Base-by-base conservation (phyloP, 2,329 filamentous ascomycete species). In the Emergomyces africanus region DNA sequence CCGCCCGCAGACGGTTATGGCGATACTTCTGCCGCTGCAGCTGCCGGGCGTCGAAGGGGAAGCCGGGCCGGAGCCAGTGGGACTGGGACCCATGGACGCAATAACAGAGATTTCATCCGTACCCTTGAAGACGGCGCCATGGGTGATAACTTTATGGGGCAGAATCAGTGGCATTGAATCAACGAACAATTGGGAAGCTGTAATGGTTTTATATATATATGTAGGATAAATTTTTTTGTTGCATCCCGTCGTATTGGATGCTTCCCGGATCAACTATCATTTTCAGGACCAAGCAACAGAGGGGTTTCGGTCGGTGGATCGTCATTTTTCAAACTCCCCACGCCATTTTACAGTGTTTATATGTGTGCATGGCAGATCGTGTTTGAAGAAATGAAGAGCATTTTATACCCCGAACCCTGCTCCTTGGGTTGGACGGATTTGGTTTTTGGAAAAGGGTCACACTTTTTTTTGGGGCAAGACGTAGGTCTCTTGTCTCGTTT, bases 101-200 rank as follows among this genome's bases (percentile, higher is more conserved):
- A 79, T 59, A 80, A 91, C 68, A 81, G 90, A 48, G 92, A 97
- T 70, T 96, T 99, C 70, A 95, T 99, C 67, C 85, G 94, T 59
- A 96, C 88, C 62, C 78, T 99, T 63, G 94, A 99, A 74, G 94
- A 97, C 74, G 83, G 94, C 41, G 96, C 91, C 1, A 77, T 97
- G 59, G 92, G 96, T 72, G 92, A 97, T 73, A 90, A 90, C 1
- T 96, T 90, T 69, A 88, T 90, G 83, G 79, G 78, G 64, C 78
- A 82, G 64, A 83, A 85, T 78, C 89, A 94, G 73, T 95, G 87
- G 81, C 81, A 83, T 67, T 84, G 77, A 79, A 58, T 20, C 12
- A 6, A 20, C 15, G 15, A 33, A 15, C 14, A 37, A 25, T 37
- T 23, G 33, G 55, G 18, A n/a, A 42, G 41, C 55, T 1, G 9